Evolutionary conservation across 305 asterid genomes (phyloP).

Genomic region (Solanum hybrid): DNA sequence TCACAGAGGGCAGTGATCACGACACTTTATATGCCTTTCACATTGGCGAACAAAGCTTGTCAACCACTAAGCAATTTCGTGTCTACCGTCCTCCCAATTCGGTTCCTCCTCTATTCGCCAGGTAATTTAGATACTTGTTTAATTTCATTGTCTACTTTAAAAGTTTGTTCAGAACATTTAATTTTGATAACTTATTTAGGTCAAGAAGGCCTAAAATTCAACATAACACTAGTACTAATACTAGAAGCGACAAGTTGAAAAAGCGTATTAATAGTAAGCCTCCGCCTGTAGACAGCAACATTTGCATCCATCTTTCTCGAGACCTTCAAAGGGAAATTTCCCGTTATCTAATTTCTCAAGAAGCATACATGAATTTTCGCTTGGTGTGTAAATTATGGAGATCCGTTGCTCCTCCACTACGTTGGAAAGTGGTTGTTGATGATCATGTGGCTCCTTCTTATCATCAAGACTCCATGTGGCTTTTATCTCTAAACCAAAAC

Average conservation of each 20-base stretch:
- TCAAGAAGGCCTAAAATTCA: neutral
- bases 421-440: neutral
- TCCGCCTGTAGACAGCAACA: neutral
- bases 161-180: too few relatives aligned
- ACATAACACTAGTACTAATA: neutral
- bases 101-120: too few relatives aligned
- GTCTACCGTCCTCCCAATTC: too few relatives aligned
- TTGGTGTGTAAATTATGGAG: neutral
- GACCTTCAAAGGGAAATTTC: neutral
- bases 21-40: too few relatives aligned
- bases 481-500: too few relatives aligned
- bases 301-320: neutral
- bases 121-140: too few relatives aligned
- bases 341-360: neutral
- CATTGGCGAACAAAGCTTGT: too few relatives aligned
- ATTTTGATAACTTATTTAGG: neutral
- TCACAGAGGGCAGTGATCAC: too few relatives aligned
- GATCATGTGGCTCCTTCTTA: neutral
- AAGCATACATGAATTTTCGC: neutral
- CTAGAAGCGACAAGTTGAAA: neutral
- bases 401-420: neutral
- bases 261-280: neutral
- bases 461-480: neutral
- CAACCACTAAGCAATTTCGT: too few relatives aligned
- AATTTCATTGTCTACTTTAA: too few relatives aligned